Percentiles rank a stretch among this genome's conserved stretches.
Evolutionary conservation across 176 grass and related monocot genomes (phyloP).

Genomic region (Carex scoparia): DNA sequence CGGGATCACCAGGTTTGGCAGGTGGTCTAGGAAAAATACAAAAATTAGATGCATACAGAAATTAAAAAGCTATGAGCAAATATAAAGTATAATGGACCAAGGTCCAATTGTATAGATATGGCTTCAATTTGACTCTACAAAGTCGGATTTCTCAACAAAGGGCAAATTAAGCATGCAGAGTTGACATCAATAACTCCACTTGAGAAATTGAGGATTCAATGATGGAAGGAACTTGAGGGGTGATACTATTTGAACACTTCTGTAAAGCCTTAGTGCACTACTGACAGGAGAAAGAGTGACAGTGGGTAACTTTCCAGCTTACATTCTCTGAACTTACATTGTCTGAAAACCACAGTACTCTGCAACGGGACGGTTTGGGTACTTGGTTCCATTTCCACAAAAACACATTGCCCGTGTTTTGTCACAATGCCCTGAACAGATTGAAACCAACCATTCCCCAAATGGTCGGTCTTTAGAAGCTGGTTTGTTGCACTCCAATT

Average conservation of each 20-base stretch:
- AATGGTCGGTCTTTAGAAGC: slow-evolving; percentile 50
- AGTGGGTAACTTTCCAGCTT: neutral
- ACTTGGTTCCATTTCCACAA: slow-evolving; percentile 82
- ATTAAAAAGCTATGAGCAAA: slow-evolving; percentile 26
- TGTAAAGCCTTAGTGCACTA: neutral
- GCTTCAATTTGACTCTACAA: neutral
- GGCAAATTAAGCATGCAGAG: neutral
- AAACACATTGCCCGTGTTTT: slow-evolving; percentile 91
- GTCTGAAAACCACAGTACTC: slow-evolving; percentile 89
- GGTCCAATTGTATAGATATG: neutral
- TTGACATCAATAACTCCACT: neutral
- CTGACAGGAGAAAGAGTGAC: neutral
- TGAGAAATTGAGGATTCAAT: neutral
- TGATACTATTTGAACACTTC: neutral
- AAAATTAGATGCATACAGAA: slow-evolving; percentile 11
- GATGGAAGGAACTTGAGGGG: neutral
- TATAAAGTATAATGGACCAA: slow-evolving; percentile 7
- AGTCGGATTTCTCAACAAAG: neutral
- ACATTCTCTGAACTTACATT: slow-evolving; percentile 39
- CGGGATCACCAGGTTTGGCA: slow-evolving; percentile 51
- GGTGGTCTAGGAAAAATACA: slow-evolving; percentile 40
- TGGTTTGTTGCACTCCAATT: slow-evolving; percentile 70
- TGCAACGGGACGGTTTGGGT: slow-evolving; percentile 78
- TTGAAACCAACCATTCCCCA: slow-evolving; percentile 80
- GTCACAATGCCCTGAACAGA: slow-evolving; percentile 74